A percentile compares a stretch with the other conserved stretches of the same genome.
These are phyloP conservation scores for Coemansia sp. DNA, from an alignment of 371 early-diverging fungal species.

Conservation along the genomic window DNA sequence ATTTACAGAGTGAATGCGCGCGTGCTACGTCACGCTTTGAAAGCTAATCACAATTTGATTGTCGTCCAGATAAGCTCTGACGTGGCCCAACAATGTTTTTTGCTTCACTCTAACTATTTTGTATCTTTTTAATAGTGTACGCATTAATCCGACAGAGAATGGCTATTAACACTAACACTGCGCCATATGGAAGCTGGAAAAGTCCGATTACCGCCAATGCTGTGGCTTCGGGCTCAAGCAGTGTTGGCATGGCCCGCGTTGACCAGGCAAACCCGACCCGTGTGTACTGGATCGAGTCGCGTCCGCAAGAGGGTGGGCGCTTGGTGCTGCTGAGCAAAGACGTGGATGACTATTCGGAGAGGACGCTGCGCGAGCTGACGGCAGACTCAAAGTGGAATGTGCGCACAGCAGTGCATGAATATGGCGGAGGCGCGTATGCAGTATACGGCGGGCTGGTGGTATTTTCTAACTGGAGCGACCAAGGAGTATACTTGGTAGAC, in stretches of 20 bases:
- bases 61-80: neutral
- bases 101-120: neutral
- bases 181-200: conserved; percentile 47
- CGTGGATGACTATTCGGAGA: conserved; percentile 25
- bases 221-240: conserved; percentile 24
- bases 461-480: conserved; percentile 63
- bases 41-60: neutral
- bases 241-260: conserved; percentile 12
- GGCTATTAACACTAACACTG: neutral
- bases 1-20: neutral
- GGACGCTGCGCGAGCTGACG: conserved; percentile 35
- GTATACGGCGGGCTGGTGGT: conserved; percentile 59
- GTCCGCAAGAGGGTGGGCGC: conserved; percentile 39
- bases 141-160: neutral
- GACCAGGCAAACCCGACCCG: conserved; percentile 24
- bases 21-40: neutral
- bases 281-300: conserved; percentile 46
- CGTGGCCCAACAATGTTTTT: neutral
- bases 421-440: conserved; percentile 67
- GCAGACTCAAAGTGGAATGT: conserved; percentile 52
- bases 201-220: conserved; percentile 29
- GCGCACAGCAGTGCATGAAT: conserved; percentile 70
- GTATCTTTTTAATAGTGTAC: no score
- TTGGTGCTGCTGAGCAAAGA: conserved; percentile 27
- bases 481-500: conserved; percentile 58